Conservation (phyloP, 2,329 filamentous ascomycete species). For the Monosporascus sp. region DNA sequence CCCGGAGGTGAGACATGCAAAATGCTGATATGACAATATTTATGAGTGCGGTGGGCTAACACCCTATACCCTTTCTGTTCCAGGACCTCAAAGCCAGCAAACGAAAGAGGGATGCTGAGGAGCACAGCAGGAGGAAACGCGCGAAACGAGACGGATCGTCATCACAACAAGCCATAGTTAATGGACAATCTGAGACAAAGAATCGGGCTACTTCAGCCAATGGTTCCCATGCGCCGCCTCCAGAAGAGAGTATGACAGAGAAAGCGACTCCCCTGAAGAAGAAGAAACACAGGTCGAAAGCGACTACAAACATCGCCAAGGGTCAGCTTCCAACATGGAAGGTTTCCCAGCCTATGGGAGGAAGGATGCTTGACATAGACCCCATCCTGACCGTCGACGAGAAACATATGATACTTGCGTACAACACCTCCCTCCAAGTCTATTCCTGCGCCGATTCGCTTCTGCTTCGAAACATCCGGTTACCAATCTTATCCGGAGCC, state of each 20-base stretch:
- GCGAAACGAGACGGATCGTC: conserved; percentile 28
- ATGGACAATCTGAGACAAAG: conserved; percentile 5
- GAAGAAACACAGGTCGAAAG: conserved; percentile 7
- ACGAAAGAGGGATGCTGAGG: conserved; percentile 41
- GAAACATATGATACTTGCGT: conserved; percentile 67
- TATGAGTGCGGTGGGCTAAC: no score
- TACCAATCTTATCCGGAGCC: conserved; percentile 32
- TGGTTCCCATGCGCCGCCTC: conserved; percentile 2
- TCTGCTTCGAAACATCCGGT: conserved; percentile 65
- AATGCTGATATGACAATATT: conserved; percentile 3
- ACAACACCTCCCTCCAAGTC: conserved; percentile 70
- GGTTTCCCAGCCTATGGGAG: conserved; percentile 60
- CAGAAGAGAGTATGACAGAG: neutral
- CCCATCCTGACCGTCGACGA: conserved; percentile 59
- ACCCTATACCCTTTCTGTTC: conserved; percentile 1
- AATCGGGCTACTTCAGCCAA: conserved; percentile 8
- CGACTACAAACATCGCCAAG: neutral
- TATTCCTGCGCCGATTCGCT: conserved; percentile 80
- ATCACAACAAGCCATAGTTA: conserved; percentile 8
- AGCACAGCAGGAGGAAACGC: conserved; percentile 37
- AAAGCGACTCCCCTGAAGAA: conserved; percentile 2
- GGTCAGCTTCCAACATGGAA: conserved; percentile 39
- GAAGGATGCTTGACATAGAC: conserved; percentile 60
- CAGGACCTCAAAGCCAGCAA: conserved; percentile 38
- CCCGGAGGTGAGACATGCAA: conserved; percentile 18